Base-by-base conservation (phyloP, 2,329 filamentous ascomycete genomes). In the Alternaria tenuissima region DNA sequence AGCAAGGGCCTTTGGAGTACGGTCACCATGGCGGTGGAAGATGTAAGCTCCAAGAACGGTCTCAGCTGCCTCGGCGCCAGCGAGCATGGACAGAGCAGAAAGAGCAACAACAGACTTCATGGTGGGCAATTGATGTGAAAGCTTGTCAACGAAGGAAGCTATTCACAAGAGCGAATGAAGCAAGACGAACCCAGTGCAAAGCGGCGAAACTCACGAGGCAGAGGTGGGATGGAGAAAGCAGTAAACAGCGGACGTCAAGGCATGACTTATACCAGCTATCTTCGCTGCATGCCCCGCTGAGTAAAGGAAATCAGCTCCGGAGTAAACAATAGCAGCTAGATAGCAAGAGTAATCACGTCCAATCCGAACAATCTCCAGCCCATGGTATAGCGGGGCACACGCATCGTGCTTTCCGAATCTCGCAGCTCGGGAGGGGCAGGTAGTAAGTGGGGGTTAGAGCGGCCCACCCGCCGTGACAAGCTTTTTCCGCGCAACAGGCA, bases 11-110 rank as follows among this genome's bases (percentile, higher is more conserved):
- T 96, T 97, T 64, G 92, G 81, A 0, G 93, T 94, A 57, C 94
- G 88, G 79, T 97, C 94, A 59, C 94, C 94, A 81, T 97, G 94
- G 46, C 94, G 91, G 69, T 92, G 88, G 83, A 96, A 96, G 79
- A 97, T 88, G 79, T 94, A 95, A 46, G 90, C 88, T 53, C 93
- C 93, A 16, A 96, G 84, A 28, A 95, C 84, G 0, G 89, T 91
- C 81, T 96, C 91, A 57, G 75, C 76, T 28, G 76, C 75, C 26
- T 74, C 67, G 41, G 68, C 64, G 32, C 69, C 68, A 41, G 70
- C 61, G 30, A 75, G 65, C 59, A 75, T 44, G 12, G 69, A 68
- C 20, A 78, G 66, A 39, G 69, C 63, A 52, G 73, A 65, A 52
- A 73, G 49, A 20, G 63, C 53, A 47, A 61, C 44, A 32, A 65